Evolutionary conservation across 495 filamentous ascomycete genomes (phyloP).

Genomic region (Delitschia confertaspora): DNA sequence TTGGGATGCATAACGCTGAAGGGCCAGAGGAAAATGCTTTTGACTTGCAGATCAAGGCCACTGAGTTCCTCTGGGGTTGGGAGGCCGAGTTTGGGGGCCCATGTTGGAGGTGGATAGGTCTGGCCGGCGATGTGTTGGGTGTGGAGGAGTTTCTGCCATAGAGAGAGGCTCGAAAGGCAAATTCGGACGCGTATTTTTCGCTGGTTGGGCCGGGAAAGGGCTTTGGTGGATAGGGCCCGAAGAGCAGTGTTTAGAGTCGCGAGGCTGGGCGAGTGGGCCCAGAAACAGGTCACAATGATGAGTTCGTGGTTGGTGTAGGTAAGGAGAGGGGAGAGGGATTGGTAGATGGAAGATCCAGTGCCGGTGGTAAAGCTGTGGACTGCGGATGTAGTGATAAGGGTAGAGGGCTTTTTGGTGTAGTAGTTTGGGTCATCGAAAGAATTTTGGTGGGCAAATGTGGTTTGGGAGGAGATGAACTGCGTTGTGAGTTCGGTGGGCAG

Average conservation of each 20-base stretch:
- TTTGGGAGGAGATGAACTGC: too few relatives aligned
- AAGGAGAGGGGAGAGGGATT: conserved; percentile 48
- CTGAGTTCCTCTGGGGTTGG: conserved; percentile 44
- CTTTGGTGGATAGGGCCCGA: conserved; percentile 40
- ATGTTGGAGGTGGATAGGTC: conserved; percentile 46
- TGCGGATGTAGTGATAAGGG: conserved; percentile 40
- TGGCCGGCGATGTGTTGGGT: conserved; percentile 48
- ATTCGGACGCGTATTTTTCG: conserved; percentile 47
- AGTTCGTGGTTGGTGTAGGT: conserved; percentile 49
- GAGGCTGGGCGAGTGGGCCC: conserved; percentile 52
- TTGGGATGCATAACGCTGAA: conserved; percentile 74
- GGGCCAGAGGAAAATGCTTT: conserved; percentile 62
- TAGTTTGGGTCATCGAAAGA: conserved; percentile 27
- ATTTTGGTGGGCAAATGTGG: too few relatives aligned
- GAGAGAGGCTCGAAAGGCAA: conserved; percentile 56
- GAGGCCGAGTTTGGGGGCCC: conserved; percentile 50
- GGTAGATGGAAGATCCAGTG: conserved; percentile 48
- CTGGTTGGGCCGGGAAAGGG: conserved; percentile 19
- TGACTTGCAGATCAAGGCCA: conserved; percentile 54
- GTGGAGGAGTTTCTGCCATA: conserved; percentile 63
- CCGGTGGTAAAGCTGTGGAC: conserved; percentile 46
- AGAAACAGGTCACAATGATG: conserved; percentile 70
- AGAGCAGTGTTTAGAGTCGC: conserved; percentile 43
- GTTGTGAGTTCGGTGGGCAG: too few relatives aligned
- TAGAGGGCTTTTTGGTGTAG: conserved; percentile 17